Evolutionary conservation across 345 rosid species (phyloP), one percentile per base, ranked within the genome.

Genomic region (Eucalyptus polybractea): DNA sequence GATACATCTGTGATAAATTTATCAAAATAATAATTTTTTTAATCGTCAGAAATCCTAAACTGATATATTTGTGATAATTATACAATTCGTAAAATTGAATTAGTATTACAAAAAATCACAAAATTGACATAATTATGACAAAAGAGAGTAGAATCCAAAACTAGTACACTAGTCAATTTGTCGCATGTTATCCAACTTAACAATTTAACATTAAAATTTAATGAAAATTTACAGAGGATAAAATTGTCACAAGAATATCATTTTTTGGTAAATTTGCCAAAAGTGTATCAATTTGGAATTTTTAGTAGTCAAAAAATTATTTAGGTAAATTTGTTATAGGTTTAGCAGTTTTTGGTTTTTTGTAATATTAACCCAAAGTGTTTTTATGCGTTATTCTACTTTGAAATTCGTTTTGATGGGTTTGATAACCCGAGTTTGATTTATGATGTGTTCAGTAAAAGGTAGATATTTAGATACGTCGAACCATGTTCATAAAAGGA

Each of bases 161-260:
- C 1, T 7, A 19, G 2, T 3, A 53, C 2, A 21, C 1, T 53
- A 53, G 25, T 53, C 0, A 53, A 53, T 21, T 53, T 53, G 5
- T 4, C 25, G 58, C 0, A 0, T 21, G 25, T 4, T 0, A 8
- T 53, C 58, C 0, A 53, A 53, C 5, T 53, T 0, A 53, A 53
- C 25, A 53, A 53, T 53, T 53, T 53, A 53, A 53, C 1, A 21
- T 19, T 21, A 53, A 21, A 53, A 53, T 53, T 1, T 19, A 53
- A 53, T 2, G 2, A 53, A 53, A 53, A 53, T 10, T 21, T 21
- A 53, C 5, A 19, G 0, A 21, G 0, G 1, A 0, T 21, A 53
- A 53, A 53, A 53, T 53, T 21, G 0, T 53, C 10, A 53, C 25
- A 19, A 0, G 24, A 53, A 53, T 4, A 53, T 2, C 2, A 4